phyloP scores from a whole-genome alignment of 2,329 filamentous ascomycete genomes.

The Ophiostoma piceae region DNA sequence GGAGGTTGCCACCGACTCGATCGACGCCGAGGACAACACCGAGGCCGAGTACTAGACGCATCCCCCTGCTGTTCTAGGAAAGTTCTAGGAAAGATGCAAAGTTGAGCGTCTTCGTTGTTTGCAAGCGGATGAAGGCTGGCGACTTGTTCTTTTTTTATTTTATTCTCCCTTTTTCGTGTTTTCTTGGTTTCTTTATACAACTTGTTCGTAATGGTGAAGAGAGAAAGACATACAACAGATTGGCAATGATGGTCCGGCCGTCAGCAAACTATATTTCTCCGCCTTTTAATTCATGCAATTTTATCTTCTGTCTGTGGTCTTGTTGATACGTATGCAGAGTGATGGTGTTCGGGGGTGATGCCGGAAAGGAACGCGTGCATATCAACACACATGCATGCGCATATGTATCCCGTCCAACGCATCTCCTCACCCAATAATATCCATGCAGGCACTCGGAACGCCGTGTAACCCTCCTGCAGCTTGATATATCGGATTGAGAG shows the following conservation, averaged over 20 bases:
- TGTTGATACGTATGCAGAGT: not conserved
- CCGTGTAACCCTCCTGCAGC: slow-evolving; percentile 10
- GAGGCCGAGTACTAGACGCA: slow-evolving; percentile 81
- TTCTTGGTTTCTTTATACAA: slow-evolving; percentile 22
- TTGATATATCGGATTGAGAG: not conserved
- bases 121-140: slow-evolving; percentile 18
- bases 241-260: slow-evolving; percentile 18
- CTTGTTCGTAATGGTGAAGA: slow-evolving; percentile 23
- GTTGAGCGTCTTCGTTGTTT: slow-evolving; percentile 15
- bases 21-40: slow-evolving; percentile 76
- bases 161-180: slow-evolving; percentile 18
- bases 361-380: not conserved
- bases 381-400: not conserved
- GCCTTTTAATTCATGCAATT: slow-evolving; percentile 8
- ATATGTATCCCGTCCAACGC: not conserved
- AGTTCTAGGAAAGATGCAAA: not conserved
- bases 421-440: not conserved
- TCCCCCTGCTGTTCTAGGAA: not conserved
- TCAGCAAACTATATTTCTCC: slow-evolving; percentile 7
- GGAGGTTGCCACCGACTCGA: slow-evolving; percentile 91
- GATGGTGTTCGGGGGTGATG: not conserved
- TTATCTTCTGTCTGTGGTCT: not conserved
- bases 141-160: slow-evolving; percentile 15
- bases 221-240: slow-evolving; percentile 25
- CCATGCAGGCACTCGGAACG: not conserved